Percentiles rank a stretch among this genome's conserved stretches.
Conservation (phyloP, 768 basidiomycete species). For the Amanita polypyramis region DNA sequence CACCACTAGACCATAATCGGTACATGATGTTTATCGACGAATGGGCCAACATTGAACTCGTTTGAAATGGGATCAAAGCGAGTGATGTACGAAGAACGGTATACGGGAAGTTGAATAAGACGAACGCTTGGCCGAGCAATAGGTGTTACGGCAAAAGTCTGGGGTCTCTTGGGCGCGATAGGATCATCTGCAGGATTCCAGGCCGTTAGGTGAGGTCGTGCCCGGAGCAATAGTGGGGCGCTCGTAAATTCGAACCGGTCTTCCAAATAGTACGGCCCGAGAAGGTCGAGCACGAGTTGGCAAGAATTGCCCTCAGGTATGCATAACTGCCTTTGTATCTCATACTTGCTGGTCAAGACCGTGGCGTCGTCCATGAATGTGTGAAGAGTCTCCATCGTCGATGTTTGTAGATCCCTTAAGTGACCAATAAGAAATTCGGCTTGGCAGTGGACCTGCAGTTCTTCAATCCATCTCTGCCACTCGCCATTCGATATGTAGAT, state of each 20-base stretch:
- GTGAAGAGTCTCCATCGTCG: neutral
- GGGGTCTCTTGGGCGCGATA: neutral
- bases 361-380: constrained; percentile 1
- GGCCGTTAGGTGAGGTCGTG: neutral
- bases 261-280: neutral
- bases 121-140: constrained; percentile 4
- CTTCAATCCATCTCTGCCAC: constrained; percentile 9
- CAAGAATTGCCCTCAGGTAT: constrained; percentile 1
- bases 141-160: constrained; percentile 2
- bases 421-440: neutral
- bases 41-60: neutral
- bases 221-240: constrained; percentile 3
- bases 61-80: neutral
- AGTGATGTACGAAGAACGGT: neutral
- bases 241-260: neutral
- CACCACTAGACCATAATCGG: neutral
- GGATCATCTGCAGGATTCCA: constrained; percentile 10
- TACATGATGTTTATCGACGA: neutral
- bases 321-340: neutral
- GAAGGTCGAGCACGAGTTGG: constrained; percentile 4
- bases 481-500: constrained; percentile 10
- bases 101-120: neutral
- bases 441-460: constrained; percentile 1
- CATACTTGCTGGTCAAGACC: neutral
- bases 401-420: neutral